Evolutionary conservation across 140 eudicot genomes (phyloP).

Genomic region (Erigeron philadelphicus): DNA sequence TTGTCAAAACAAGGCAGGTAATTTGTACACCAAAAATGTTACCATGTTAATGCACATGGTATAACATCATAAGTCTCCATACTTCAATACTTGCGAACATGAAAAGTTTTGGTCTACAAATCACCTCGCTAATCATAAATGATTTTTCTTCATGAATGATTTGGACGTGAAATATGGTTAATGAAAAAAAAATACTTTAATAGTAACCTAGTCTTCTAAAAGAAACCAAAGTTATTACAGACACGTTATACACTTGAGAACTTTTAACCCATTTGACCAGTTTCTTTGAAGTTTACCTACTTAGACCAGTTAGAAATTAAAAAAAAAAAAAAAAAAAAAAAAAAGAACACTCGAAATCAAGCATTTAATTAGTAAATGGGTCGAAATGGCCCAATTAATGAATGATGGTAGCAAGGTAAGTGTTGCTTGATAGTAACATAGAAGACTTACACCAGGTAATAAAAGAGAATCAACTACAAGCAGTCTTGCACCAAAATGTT

Average conservation of each 20-base stretch:
- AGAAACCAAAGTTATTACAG: background rate
- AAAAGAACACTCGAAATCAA: background rate
- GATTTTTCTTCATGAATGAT: too few species aligned
- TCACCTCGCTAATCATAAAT: too few species aligned
- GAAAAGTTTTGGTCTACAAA: too few species aligned
- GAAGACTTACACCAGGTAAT: slow-evolving; percentile 79
- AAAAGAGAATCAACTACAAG: slow-evolving; percentile 70
- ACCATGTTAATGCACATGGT: too few species aligned
- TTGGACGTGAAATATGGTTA: too few species aligned
- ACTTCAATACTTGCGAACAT: too few species aligned
- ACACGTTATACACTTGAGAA: too few species aligned
- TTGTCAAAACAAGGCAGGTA: too few species aligned
- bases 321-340: background rate
- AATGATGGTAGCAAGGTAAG: background rate
- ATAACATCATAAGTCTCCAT: too few species aligned
- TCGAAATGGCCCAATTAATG: background rate
- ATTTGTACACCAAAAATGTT: too few species aligned
- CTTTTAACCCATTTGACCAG: background rate
- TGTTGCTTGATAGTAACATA: background rate
- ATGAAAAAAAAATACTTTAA: background rate
- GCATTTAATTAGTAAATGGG: background rate
- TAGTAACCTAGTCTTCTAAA: background rate
- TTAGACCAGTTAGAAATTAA: background rate
- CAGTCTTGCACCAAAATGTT: slow-evolving; percentile 66
- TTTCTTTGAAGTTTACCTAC: background rate